Base-by-base conservation (phyloP, 768 basidiomycete genomes). In the Kwoniella mangroviensis region DNA sequence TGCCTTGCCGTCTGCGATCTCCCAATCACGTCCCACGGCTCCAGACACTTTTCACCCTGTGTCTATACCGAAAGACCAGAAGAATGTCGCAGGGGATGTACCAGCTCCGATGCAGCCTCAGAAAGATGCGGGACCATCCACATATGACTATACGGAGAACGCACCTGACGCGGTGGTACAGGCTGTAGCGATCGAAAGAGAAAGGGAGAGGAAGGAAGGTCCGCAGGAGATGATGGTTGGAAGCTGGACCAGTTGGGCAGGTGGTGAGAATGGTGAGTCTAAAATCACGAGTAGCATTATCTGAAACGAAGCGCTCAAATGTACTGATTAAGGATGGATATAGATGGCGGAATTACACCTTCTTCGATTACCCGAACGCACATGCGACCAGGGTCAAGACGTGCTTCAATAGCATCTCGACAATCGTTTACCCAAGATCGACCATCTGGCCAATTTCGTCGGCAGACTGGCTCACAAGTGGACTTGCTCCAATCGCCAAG, bases 131-230 rank as follows among this genome's bases (percentile, higher is more conserved):
- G 68, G 62, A 41, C 68, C 68, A 22, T 71, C 71, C 2, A 58
- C 62, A 10, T 69, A 79, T 59, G 80, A 77, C 51, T 79, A 77
- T 71, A 79, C 71, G 51, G 77, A 75, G 76, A 78, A 74, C 65
- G 78, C 75, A 26, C 77, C 69, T 26, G 75, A 76, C 51, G 75
- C 70, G 13, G 73, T 72, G 57, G 72, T 77, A 6, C 73, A 74
- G 63, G 70, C 70, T 52, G 80, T 73, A 34, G 73, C 70, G 24
- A 75, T 73, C 11, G 72, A 75, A 71, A 68, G 72, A 53, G 73
- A 73, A 55, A 66, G 73, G 64, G 77, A 81, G 66, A 72, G 76
- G 5, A 78, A 77, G 26, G 80, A 81, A 51, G 78, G 68, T 19
- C 71, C 69, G 12, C 72, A 73, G 67, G 83, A 70, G 73, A 78